Conservation (phyloP, 1,284 basidiomycete genomes). For the Marasmius sp. region DNA sequence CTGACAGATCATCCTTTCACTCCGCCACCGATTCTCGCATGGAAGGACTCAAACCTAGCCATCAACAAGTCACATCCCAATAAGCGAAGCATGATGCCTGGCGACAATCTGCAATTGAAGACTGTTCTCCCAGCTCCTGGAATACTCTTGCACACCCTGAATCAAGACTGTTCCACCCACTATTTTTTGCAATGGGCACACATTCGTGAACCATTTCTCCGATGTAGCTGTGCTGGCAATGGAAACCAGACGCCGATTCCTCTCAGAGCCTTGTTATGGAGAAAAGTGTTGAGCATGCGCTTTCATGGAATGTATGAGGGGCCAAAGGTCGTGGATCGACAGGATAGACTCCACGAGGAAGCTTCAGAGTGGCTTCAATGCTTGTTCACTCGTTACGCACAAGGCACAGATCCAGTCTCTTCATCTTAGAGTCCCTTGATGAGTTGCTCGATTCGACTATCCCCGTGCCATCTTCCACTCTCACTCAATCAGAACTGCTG, state of each 20-base stretch:
- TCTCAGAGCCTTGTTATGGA: neutral
- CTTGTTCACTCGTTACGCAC: neutral
- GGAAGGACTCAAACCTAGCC: neutral
- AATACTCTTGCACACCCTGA: neutral
- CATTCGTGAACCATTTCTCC: neutral
- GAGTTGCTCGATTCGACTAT: neutral
- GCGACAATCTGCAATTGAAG: neutral
- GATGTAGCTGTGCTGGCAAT: neutral
- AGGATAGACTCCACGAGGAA: neutral
- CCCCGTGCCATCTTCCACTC: neutral
- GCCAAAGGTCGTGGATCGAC: neutral
- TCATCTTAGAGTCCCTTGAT: conserved; percentile 4
- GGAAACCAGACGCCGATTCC: neutral
- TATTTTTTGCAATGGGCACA: neutral
- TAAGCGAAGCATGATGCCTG: neutral
- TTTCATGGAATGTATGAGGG: neutral
- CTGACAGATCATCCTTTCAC: neutral
- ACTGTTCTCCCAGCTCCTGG: neutral
- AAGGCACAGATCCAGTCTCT: neutral
- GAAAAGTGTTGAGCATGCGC: neutral
- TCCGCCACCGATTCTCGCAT: neutral
- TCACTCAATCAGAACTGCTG: neutral
- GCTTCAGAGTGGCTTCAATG: neutral
- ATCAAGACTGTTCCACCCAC: neutral
- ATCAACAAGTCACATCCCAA: neutral